Conservation (phyloP, 2,329 filamentous ascomycete species). For the Fusarium chlamydosporum region DNA sequence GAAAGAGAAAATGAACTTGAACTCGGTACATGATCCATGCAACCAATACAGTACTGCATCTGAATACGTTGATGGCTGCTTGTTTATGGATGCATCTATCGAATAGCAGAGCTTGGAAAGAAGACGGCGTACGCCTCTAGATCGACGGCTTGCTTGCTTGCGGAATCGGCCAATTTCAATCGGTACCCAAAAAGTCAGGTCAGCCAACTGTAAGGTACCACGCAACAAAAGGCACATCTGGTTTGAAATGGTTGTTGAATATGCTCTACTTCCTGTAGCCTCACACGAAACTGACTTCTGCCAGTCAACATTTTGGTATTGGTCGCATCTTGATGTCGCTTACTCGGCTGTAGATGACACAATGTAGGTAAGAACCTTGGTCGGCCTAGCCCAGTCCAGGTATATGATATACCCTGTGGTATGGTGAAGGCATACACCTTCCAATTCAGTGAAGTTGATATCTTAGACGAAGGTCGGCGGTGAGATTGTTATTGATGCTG, state of each 20-base stretch:
- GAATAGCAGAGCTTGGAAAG: constrained; percentile 29
- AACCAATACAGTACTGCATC: constrained; percentile 2
- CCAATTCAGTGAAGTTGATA: constrained; percentile 8
- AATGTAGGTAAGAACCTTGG: constrained; percentile 28
- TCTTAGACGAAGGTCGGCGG: constrained; percentile 22
- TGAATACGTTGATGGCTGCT: constrained; percentile 19
- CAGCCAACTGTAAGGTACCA: constrained; percentile 30
- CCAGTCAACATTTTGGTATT: not conserved
- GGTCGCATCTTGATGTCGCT: constrained; percentile 9
- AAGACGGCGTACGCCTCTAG: constrained; percentile 28
- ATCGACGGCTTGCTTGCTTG: constrained; percentile 38
- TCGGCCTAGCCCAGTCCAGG: constrained; percentile 3
- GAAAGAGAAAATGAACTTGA: constrained; percentile 7
- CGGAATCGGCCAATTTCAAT: constrained; percentile 23
- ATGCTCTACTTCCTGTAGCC: not conserved
- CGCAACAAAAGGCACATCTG: constrained; percentile 6
- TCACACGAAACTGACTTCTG: not conserved
- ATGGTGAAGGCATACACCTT: constrained; percentile 2
- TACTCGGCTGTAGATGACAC: constrained; percentile 25
- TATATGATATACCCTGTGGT: constrained; percentile 9
- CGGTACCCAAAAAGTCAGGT: constrained; percentile 9
- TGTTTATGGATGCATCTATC: constrained; percentile 27
- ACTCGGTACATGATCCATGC: not conserved
- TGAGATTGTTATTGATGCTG: constrained; percentile 18
- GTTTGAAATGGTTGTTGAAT: not conserved